Evolutionary conservation across 169 alveolate species (phyloP).

Genomic region (Plasmodium billcollinsi): DNA sequence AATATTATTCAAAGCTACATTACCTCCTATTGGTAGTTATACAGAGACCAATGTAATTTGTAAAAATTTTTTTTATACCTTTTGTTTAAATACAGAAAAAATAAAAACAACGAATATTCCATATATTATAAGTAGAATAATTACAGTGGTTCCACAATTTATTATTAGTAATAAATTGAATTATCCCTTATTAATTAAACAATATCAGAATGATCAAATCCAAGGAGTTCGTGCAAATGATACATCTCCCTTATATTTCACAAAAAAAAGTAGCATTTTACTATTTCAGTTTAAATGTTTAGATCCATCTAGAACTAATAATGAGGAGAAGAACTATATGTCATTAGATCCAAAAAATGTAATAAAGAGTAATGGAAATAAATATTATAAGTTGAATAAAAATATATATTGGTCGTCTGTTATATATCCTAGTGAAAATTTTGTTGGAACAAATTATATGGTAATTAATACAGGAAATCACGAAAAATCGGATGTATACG

Average conservation of each 20-base stretch:
- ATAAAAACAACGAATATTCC: constrained; percentile 84
- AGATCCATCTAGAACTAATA: not conserved
- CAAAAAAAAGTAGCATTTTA: constrained; percentile 29
- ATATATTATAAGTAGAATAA: constrained; percentile 86
- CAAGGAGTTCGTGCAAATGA: constrained; percentile 77
- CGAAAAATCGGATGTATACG: constrained; percentile 80
- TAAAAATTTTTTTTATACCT: constrained; percentile 82
- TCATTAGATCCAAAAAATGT: not conserved
- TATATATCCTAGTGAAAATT: constrained; percentile 85
- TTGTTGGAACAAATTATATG: constrained; percentile 88
- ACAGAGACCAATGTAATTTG: constrained; percentile 83
- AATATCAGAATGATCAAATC: constrained; percentile 77
- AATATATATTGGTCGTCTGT: constrained; percentile 87
- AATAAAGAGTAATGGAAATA: not conserved
- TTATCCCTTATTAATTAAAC: constrained; percentile 79
- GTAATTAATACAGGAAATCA: constrained; percentile 79
- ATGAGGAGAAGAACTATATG: not conserved
- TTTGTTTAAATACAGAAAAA: constrained; percentile 88
- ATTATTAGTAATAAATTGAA: constrained; percentile 84
- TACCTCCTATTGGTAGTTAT: constrained; percentile 89
- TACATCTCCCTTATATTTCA: constrained; percentile 55
- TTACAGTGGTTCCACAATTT: constrained; percentile 89
- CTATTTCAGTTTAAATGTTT: constrained; percentile 43
- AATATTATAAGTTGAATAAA: constrained; percentile 35
- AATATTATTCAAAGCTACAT: constrained; percentile 77